Evolutionary conservation across 2,329 filamentous ascomycete species (phyloP).

Genomic region (Colletotrichum incanum): DNA sequence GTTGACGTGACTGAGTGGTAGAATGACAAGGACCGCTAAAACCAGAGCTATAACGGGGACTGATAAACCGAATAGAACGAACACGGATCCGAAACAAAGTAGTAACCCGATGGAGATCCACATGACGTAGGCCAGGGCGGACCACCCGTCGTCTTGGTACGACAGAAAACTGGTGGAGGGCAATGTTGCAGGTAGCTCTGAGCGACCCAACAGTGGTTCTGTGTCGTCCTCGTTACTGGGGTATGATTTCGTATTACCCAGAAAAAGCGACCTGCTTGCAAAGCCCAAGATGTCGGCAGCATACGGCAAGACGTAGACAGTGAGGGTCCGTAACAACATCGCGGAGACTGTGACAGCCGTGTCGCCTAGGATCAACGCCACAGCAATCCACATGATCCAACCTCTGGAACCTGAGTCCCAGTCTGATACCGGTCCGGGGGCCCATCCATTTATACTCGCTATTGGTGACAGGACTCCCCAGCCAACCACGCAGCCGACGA

Average conservation of each 20-base stretch:
- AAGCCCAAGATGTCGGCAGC: background rate
- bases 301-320: background rate
- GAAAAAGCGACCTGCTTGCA: background rate
- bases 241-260: background rate
- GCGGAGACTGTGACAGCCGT: conserved; percentile 11
- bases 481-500: conserved; percentile 5
- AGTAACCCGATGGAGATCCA: background rate
- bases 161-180: background rate
- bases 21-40: background rate
- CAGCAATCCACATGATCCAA: conserved; percentile 16
- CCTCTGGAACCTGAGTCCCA: conserved; percentile 20
- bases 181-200: background rate
- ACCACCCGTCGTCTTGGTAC: background rate
- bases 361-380: conserved; percentile 14
- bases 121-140: background rate
- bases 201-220: background rate
- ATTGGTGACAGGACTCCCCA: conserved; percentile 11
- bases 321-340: background rate
- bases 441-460: background rate
- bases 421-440: conserved; percentile 11
- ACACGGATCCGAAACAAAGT: conserved; percentile 2
- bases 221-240: background rate
- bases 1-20: conserved; percentile 8
- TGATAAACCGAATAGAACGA: background rate
- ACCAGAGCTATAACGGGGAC: background rate